phyloP scores from a whole-genome alignment of 768 basidiomycete species.

The Suillus brevipes region DNA sequence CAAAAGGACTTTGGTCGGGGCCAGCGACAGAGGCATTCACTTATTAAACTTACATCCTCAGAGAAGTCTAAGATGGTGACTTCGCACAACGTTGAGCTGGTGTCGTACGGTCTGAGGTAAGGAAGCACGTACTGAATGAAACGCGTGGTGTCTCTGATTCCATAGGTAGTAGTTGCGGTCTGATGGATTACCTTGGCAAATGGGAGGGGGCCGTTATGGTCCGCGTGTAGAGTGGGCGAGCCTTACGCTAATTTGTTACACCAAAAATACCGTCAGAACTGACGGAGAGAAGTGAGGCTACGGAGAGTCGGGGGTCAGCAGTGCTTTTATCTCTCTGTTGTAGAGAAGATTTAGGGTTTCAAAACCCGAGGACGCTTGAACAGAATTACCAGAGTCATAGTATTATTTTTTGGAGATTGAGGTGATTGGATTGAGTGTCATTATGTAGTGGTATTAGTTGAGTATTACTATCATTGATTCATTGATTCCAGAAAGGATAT shows the following conservation, averaged over 20 bases:
- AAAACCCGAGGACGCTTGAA: conserved; percentile 4
- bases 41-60: conserved; percentile 50
- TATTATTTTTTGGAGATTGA: conserved; percentile 6
- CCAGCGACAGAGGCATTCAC: background rate
- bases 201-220: background rate
- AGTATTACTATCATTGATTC: conserved; percentile 5
- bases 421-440: background rate
- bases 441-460: conserved; percentile 8
- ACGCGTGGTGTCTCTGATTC: conserved; percentile 56
- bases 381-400: conserved; percentile 7
- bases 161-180: conserved; percentile 25
- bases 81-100: conserved; percentile 29
- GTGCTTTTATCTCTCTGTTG: conserved; percentile 1
- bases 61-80: conserved; percentile 84
- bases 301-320: background rate
- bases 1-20: conserved; percentile 10
- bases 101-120: conserved; percentile 5
- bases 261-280: background rate
- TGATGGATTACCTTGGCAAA: background rate
- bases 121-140: conserved; percentile 67
- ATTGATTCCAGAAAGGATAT: conserved; percentile 11
- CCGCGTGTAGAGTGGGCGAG: background rate
- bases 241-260: background rate
- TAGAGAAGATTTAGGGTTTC: background rate
- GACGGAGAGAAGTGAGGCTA: background rate